Percentiles rank a stretch among this genome's conserved stretches.
These are phyloP conservation scores for Nicotiana tomentosiformis DNA, from an alignment of 257 asterid species.

Conservation along the genomic window DNA sequence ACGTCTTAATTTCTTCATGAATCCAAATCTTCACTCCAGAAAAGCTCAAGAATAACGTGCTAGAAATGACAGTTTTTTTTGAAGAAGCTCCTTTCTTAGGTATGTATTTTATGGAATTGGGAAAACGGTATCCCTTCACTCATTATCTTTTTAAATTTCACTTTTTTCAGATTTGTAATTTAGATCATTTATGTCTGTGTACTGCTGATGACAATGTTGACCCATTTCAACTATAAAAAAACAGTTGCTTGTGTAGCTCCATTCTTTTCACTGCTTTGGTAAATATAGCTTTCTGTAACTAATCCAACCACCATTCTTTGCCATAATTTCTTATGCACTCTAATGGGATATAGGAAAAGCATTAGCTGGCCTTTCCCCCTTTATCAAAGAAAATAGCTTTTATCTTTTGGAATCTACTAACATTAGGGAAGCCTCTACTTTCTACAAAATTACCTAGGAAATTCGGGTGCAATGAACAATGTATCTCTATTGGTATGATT, in stretches of 20 bases:
- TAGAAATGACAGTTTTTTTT: neutral
- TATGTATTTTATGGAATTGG: neutral
- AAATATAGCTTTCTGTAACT: neutral
- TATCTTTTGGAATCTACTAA: neutral
- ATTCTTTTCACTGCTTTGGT: neutral
- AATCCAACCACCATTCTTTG: neutral
- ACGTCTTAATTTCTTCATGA: neutral
- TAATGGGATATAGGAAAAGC: neutral
- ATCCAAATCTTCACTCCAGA: neutral
- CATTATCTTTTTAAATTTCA: neutral
- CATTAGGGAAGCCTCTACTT: neutral
- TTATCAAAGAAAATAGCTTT: neutral
- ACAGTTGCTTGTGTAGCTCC: neutral
- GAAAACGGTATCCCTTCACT: neutral
- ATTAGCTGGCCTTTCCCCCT: neutral
- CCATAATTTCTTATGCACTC: neutral
- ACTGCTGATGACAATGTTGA: neutral
- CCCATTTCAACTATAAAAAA: neutral
- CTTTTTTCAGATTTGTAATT: neutral
- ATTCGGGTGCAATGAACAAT: neutral
- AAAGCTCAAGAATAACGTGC: neutral
- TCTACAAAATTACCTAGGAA: neutral
- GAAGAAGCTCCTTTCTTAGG: neutral
- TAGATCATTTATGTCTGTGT: neutral
- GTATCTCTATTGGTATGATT: neutral